Conservation (phyloP, 2,329 filamentous ascomycete species). For the Acrodontium crateriforme region DNA sequence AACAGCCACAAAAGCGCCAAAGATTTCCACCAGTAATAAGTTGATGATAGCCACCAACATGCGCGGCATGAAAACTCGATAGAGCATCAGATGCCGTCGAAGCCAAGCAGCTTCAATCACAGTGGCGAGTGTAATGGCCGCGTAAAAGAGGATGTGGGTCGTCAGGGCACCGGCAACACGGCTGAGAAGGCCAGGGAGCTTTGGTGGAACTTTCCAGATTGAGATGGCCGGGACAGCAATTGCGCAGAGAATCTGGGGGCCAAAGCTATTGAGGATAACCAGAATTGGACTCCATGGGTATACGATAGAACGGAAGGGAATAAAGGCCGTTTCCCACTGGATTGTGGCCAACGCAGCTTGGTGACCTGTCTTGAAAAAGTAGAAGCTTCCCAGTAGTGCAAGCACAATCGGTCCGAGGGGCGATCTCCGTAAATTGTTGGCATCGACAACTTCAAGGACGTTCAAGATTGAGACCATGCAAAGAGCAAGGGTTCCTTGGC, state of each 20-base stretch:
- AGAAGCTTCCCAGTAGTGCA: constrained; percentile 77
- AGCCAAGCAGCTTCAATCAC: constrained; percentile 84
- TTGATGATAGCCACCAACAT: constrained; percentile 71
- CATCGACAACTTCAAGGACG: constrained; percentile 50
- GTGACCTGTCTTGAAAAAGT: constrained; percentile 97
- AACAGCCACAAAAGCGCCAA: constrained; percentile 57
- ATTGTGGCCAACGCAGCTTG: constrained; percentile 77
- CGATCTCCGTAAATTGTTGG: constrained; percentile 46
- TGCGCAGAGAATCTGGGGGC: constrained; percentile 71
- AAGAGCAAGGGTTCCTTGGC: constrained; percentile 66
- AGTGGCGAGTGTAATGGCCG: constrained; percentile 68
- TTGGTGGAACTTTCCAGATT: constrained; percentile 79
- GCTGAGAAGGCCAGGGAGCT: constrained; percentile 49
- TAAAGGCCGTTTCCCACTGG: constrained; percentile 93
- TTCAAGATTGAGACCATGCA: constrained; percentile 83
- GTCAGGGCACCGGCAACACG: constrained; percentile 56
- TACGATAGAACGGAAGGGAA: constrained; percentile 64
- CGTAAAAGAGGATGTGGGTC: constrained; percentile 69
- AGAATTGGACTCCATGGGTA: constrained; percentile 85
- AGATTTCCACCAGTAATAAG: constrained; percentile 62
- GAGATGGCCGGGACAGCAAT: constrained; percentile 66
- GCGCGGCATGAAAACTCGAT: constrained; percentile 78
- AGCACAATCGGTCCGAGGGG: constrained; percentile 74
- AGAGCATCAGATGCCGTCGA: constrained; percentile 88
- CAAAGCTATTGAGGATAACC: constrained; percentile 75